Conservation (phyloP, 2,329 filamentous ascomycete species). For the Paracorniculantispora psalliotae region DNA sequence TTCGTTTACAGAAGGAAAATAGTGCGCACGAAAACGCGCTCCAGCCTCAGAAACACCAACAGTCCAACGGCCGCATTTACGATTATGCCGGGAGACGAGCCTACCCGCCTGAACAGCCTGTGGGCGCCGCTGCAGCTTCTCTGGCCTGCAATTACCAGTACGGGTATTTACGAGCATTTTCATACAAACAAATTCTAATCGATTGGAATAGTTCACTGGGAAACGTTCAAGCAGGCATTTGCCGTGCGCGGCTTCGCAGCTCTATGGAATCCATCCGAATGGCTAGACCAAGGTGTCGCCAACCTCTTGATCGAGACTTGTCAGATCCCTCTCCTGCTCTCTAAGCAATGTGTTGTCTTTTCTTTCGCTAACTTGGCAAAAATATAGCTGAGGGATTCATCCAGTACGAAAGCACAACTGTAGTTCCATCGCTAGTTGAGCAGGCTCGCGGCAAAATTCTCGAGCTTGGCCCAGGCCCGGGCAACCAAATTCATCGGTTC, state of each 20-base stretch:
- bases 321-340: too few species aligned
- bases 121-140: constrained; percentile 2
- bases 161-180: too few species aligned
- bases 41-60: too few species aligned
- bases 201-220: constrained; percentile 7
- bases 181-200: too few species aligned
- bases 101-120: constrained; percentile 2
- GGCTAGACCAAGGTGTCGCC: constrained; percentile 2
- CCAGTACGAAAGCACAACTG: constrained; percentile 10
- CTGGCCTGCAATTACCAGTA: constrained; percentile 7
- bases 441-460: constrained; percentile 25
- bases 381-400: constrained; percentile 11
- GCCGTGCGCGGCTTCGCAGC: background rate
- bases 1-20: too few species aligned
- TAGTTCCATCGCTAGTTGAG: constrained; percentile 5
- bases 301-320: constrained; percentile 8
- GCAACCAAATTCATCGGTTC: constrained; percentile 38
- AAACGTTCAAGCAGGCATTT: background rate
- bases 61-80: too few species aligned
- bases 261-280: background rate
- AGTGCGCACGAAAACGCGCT: too few species aligned
- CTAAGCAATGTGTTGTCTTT: too few species aligned
- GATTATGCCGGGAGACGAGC: background rate
- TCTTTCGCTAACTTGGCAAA: background rate
- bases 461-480: constrained; percentile 39